Percentiles rank a stretch among this genome's conserved stretches.
phyloP scores from a whole-genome alignment of 2,329 filamentous ascomycete genomes.

The Hypoxylon sp. region DNA sequence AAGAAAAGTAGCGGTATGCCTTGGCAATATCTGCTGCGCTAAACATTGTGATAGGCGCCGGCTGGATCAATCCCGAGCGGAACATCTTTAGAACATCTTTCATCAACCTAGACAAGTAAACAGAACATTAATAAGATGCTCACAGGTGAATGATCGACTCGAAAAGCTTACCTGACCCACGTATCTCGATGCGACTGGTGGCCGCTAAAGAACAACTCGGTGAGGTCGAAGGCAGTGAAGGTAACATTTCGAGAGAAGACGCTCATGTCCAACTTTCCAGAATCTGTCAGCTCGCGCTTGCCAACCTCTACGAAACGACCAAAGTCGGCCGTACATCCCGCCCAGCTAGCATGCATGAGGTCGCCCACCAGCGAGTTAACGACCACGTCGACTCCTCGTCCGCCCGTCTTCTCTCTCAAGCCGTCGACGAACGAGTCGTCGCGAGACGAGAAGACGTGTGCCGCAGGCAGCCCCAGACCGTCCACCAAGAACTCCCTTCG shows the following conservation, averaged over 20 bases:
- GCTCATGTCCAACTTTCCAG: conserved; percentile 54
- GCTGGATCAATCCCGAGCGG: conserved; percentile 28
- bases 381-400: conserved; percentile 51
- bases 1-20: conserved; percentile 39
- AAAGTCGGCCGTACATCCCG: conserved; percentile 52
- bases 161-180: too few relatives aligned
- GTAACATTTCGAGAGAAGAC: conserved; percentile 55
- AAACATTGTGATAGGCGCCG: conserved; percentile 26
- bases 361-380: conserved; percentile 60
- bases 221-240: conserved; percentile 56
- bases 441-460: conserved; percentile 51
- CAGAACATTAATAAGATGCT: too few relatives aligned
- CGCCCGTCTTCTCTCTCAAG: conserved; percentile 37
- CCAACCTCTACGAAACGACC: conserved; percentile 58
- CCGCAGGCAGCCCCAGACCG: conserved; percentile 42
- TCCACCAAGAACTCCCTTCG: conserved; percentile 45
- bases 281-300: conserved; percentile 53
- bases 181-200: conserved; percentile 17
- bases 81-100: conserved; percentile 31
- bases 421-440: conserved; percentile 47
- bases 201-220: conserved; percentile 26
- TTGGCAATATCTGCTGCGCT: conserved; percentile 20
- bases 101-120: conserved; percentile 6
- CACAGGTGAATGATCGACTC: too few relatives aligned
- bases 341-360: conserved; percentile 48